These are phyloP conservation scores for Lathyrus aphaca DNA, from an alignment of 306 rosid genomes.

Conservation along the genomic window DNA sequence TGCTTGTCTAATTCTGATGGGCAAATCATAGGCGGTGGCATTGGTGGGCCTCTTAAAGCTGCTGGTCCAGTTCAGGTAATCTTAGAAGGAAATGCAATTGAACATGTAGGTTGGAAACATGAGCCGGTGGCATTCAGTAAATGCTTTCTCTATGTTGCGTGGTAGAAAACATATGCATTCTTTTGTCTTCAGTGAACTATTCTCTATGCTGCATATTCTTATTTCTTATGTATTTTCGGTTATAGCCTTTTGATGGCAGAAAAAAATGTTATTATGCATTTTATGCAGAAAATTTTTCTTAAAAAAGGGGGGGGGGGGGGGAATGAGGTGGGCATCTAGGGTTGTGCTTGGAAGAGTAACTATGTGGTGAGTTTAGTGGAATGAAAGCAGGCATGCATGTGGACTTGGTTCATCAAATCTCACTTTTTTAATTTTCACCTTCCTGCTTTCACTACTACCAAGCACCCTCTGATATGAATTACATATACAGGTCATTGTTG, in stretches of 20 bases:
- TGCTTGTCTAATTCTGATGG: slow-evolving; percentile 85
- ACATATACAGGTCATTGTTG: slow-evolving; percentile 77
- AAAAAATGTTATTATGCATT: slow-evolving; percentile 18
- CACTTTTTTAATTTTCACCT: slow-evolving; percentile 11
- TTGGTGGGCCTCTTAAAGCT: slow-evolving; percentile 91
- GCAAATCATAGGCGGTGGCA: slow-evolving; percentile 93
- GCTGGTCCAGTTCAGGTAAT: slow-evolving; percentile 98
- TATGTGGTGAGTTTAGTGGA: background rate
- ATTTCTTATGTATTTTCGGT: slow-evolving; percentile 29
- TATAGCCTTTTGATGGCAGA: slow-evolving; percentile 34
- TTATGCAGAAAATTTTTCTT: background rate
- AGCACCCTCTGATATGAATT: slow-evolving; percentile 23
- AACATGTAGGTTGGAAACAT: slow-evolving; percentile 30
- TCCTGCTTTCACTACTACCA: slow-evolving; percentile 8
- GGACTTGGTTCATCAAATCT: slow-evolving; percentile 20
- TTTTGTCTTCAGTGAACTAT: background rate
- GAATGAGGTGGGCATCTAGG: slow-evolving; percentile 9
- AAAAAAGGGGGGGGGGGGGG: background rate
- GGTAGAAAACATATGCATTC: slow-evolving; percentile 10
- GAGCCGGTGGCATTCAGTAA: slow-evolving; percentile 12
- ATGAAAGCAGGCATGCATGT: slow-evolving; percentile 6
- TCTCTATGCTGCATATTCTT: slow-evolving; percentile 11
- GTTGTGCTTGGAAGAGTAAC: slow-evolving; percentile 15
- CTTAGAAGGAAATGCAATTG: slow-evolving; percentile 9
- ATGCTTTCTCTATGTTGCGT: background rate